Conservation (phyloP, 2,329 filamentous ascomycete genomes). For the Arthrobotrys entomopaga region DNA sequence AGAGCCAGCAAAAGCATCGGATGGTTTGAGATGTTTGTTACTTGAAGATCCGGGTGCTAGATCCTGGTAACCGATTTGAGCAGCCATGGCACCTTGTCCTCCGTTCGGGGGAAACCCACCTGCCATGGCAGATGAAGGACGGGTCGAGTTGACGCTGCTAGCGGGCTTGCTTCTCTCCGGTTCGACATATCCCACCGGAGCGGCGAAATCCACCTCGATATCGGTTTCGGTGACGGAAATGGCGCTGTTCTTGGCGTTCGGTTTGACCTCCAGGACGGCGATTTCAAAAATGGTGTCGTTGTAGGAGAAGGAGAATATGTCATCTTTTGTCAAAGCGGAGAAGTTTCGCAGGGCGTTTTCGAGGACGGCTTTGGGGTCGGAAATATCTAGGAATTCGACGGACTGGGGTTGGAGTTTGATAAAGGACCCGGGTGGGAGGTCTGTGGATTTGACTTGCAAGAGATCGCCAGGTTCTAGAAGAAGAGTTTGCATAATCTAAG, state of each 20-base stretch:
- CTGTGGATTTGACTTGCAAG: slow-evolving; percentile 93
- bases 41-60: slow-evolving; percentile 82
- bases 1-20: slow-evolving; percentile 74
- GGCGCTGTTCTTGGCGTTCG: slow-evolving; percentile 81
- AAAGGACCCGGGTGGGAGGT: slow-evolving; percentile 85
- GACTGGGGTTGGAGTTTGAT: slow-evolving; percentile 98
- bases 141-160: slow-evolving; percentile 75
- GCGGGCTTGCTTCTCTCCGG: slow-evolving; percentile 67
- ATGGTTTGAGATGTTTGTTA: slow-evolving; percentile 54
- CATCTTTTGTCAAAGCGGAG: slow-evolving; percentile 88
- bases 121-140: slow-evolving; percentile 73
- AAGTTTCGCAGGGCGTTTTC: slow-evolving; percentile 98
- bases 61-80: slow-evolving; percentile 93
- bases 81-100: slow-evolving; percentile 94
- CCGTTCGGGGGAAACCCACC: slow-evolving; percentile 72
- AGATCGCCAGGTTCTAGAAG: slow-evolving; percentile 90
- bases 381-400: slow-evolving; percentile 92
- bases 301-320: slow-evolving; percentile 95
- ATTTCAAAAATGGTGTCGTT: slow-evolving; percentile 95
- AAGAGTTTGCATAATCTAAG: slow-evolving; percentile 93
- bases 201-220: slow-evolving; percentile 92
- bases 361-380: slow-evolving; percentile 94
- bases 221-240: slow-evolving; percentile 96
- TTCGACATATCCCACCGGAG: slow-evolving; percentile 93
- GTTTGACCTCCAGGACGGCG: slow-evolving; percentile 92